These are phyloP conservation scores for Cerrena zonata DNA, from an alignment of 1,284 basidiomycete genomes.

Conservation along the genomic window DNA sequence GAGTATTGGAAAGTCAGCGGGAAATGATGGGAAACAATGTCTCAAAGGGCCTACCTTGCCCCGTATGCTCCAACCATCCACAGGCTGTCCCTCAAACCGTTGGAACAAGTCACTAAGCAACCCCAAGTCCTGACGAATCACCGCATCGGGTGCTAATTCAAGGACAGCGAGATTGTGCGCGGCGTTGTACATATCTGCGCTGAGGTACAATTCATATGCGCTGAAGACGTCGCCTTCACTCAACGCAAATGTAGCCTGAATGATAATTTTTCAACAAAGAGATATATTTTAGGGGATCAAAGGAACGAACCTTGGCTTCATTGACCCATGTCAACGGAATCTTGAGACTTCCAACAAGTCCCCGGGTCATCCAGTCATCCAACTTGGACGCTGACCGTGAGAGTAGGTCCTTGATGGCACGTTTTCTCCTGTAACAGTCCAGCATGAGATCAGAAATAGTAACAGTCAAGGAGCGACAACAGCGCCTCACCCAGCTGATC, in stretches of 20 bases:
- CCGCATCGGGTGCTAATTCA: slow-evolving; percentile 86
- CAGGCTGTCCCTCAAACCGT: slow-evolving; percentile 55
- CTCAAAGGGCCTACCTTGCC: slow-evolving; percentile 59
- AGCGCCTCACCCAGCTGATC: slow-evolving; percentile 60
- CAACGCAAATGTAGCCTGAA: slow-evolving; percentile 63
- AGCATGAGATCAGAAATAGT: slow-evolving; percentile 3
- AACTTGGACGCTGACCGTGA: slow-evolving; percentile 66
- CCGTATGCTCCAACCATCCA: slow-evolving; percentile 72
- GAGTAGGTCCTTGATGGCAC: slow-evolving; percentile 78
- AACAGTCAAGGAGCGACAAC: background rate
- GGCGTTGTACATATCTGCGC: slow-evolving; percentile 62
- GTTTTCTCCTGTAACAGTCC: slow-evolving; percentile 53
- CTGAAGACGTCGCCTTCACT: slow-evolving; percentile 61
- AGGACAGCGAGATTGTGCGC: slow-evolving; percentile 80
- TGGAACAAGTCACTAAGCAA: slow-evolving; percentile 73
- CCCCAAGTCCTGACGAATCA: slow-evolving; percentile 74
- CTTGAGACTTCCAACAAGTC: slow-evolving; percentile 70
- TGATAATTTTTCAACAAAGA: background rate
- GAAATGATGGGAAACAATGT: background rate
- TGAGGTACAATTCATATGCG: slow-evolving; percentile 75
- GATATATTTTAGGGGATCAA: background rate
- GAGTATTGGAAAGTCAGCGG: too few relatives aligned
- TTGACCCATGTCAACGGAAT: slow-evolving; percentile 84
- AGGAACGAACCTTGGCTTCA: slow-evolving; percentile 71
- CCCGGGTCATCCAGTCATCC: slow-evolving; percentile 65